Percentiles rank a stretch among this genome's conserved stretches.
These are phyloP conservation scores for Dorcoceras hygrometricum DNA, from an alignment of 257 asterid species.

Conservation along the genomic window DNA sequence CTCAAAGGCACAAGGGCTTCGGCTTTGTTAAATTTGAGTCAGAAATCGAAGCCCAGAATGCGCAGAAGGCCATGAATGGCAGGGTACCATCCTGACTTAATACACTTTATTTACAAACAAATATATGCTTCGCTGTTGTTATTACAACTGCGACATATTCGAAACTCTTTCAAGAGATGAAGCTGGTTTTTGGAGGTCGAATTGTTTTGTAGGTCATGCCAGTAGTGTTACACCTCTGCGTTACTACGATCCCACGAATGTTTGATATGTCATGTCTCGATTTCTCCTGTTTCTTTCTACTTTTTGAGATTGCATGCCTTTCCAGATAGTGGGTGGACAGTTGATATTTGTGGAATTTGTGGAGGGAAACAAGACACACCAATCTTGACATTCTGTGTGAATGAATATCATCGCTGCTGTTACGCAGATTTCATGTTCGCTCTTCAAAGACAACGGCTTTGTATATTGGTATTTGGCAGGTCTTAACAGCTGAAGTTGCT, in stretches of 20 bases:
- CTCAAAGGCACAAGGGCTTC: conserved; percentile 71
- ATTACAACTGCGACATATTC: background rate
- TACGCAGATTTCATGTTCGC: conserved; percentile 37
- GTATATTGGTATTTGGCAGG: background rate
- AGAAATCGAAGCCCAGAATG: conserved; percentile 55
- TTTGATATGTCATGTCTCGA: conserved; percentile 1
- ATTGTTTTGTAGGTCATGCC: background rate
- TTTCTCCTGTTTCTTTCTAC: conserved; percentile 14
- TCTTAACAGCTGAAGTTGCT: no score
- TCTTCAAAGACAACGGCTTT: conserved; percentile 33
- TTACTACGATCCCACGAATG: background rate
- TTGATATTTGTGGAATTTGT: conserved; percentile 62
- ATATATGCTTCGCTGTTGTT: background rate
- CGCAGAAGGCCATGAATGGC: conserved; percentile 60
- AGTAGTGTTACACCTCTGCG: background rate
- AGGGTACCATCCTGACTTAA: conserved; percentile 35
- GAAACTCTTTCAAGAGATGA: no score
- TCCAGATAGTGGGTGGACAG: conserved; percentile 62
- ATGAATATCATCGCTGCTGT: conserved; percentile 26
- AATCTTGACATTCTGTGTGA: conserved; percentile 1
- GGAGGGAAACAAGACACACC: conserved; percentile 12
- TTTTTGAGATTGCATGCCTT: conserved; percentile 15
- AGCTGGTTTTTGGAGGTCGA: no score
- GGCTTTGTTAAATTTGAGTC: conserved; percentile 65
- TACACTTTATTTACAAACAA: background rate